Base-by-base conservation (phyloP, 1,284 basidiomycete species). In the Apiotrichum domesticum region DNA sequence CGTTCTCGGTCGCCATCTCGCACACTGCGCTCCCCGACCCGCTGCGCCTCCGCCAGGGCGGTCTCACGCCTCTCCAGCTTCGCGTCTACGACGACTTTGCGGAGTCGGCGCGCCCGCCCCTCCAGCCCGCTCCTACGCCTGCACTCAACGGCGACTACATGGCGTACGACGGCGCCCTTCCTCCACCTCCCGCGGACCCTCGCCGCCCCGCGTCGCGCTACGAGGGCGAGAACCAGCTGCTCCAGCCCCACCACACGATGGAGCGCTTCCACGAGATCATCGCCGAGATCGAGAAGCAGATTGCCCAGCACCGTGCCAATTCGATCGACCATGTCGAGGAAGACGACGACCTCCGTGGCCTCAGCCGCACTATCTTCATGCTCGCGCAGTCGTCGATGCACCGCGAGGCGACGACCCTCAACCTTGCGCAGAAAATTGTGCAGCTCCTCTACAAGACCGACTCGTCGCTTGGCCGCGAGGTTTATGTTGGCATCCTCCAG, bases 1-100 rank as follows among this genome's bases (percentile, higher is more conserved):
- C 79, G 3, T 79, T 80, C 66, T 83, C 85, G 32, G 82, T 84
- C 15, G 84, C 87, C 37, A 87, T 85, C 65, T 93, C 93, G 68
- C 83, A 86, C 35, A 80, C 84, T 2, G 85, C 82, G 54, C 82
- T 99, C 37, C 96, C 96, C 1, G 93, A 98, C 69, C 86, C 89
- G 32, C 80, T 99, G 44, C 85, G 92, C 35, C 84, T 98, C 68
- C 88, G 89, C 66, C 81, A 86, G 8, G 85, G 82, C 46, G 96
- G 95, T 47, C 80, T 98, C 4, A 86, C 89, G 61, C 80, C 84
- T 15, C 83, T 85, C 63, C 96, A 99, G 76, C 79, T 87, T 44
- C 84, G 85, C 54, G 93, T 98, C 4, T 99, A 99, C 76, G 93
- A 98, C 66, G 95, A 98, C 70, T 98, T 98, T 70, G 85, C 87